Evolutionary conservation across 1,284 basidiomycete genomes (phyloP).

Genomic region (Cryptococcus jaspeensis): DNA sequence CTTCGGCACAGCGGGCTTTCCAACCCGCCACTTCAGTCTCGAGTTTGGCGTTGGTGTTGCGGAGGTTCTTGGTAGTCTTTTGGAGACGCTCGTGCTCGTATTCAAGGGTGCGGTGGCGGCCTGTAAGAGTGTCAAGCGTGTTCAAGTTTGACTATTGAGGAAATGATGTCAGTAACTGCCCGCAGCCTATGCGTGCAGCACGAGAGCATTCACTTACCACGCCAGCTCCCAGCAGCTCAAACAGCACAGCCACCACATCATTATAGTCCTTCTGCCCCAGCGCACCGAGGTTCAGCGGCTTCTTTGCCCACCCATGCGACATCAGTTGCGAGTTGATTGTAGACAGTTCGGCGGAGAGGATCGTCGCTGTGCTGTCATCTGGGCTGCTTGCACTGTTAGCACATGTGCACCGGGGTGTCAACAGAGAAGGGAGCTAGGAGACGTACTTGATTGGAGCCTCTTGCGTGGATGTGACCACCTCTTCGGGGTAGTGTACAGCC

Average conservation of each 20-base stretch:
- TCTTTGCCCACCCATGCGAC: constrained; percentile 70
- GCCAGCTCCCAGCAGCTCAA: constrained; percentile 73
- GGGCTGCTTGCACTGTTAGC: neutral
- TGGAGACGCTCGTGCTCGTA: constrained; percentile 79
- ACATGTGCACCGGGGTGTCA: too few species aligned
- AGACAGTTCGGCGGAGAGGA: constrained; percentile 26
- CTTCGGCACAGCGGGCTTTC: constrained; percentile 62
- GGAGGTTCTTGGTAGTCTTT: constrained; percentile 53
- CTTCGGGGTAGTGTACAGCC: neutral
- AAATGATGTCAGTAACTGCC: neutral
- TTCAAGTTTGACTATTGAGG: constrained; percentile 66
- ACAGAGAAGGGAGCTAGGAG: neutral
- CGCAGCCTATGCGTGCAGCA: neutral
- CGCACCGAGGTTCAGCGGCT: constrained; percentile 60
- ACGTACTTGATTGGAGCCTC: neutral
- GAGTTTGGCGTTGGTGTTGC: constrained; percentile 45
- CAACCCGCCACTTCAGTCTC: constrained; percentile 58
- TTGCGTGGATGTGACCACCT: neutral
- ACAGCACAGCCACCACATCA: constrained; percentile 68
- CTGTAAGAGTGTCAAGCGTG: constrained; percentile 70
- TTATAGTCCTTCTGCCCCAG: constrained; percentile 62
- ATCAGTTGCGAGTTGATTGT: constrained; percentile 75
- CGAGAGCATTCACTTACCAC: constrained; percentile 60
- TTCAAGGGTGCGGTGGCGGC: constrained; percentile 70
- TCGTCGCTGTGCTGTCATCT: constrained; percentile 1